Conservation (phyloP, 371 early-diverging fungal species). For the Mortierella sp. region DNA sequence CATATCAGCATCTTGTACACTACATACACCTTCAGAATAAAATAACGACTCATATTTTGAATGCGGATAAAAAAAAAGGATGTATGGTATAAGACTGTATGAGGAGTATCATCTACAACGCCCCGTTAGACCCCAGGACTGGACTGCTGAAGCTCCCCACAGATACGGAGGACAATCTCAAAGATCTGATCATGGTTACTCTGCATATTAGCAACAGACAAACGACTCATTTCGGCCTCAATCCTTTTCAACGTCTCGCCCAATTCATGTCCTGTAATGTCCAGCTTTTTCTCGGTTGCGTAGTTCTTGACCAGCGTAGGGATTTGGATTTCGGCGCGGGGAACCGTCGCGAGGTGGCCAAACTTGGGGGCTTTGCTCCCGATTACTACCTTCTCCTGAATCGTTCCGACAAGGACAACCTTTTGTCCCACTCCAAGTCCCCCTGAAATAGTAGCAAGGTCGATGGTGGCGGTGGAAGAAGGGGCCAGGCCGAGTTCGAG, state of each 20-base stretch:
- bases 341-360: conserved; percentile 26
- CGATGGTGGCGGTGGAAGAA: neutral
- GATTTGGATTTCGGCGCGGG: conserved; percentile 35
- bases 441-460: neutral
- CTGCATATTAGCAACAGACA: conserved; percentile 20
- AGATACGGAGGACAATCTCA: conserved; percentile 12
- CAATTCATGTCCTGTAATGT: conserved; percentile 14
- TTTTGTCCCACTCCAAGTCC: neutral
- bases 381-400: conserved; percentile 20
- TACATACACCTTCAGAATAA: neutral
- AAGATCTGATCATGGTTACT: conserved; percentile 21
- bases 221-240: conserved; percentile 24
- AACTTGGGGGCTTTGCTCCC: conserved; percentile 21
- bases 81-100: neutral
- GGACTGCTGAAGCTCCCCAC: neutral
- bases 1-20: neutral
- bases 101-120: neutral
- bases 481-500: neutral
- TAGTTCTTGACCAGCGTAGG: conserved; percentile 24
- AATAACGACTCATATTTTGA: neutral
- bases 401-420: conserved; percentile 32
- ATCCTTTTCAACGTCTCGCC: conserved; percentile 23
- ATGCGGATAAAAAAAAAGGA: neutral
- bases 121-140: neutral
- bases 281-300: conserved; percentile 1